phyloP scores from a whole-genome alignment of 345 rosid genomes.

The Citrus glauca region DNA sequence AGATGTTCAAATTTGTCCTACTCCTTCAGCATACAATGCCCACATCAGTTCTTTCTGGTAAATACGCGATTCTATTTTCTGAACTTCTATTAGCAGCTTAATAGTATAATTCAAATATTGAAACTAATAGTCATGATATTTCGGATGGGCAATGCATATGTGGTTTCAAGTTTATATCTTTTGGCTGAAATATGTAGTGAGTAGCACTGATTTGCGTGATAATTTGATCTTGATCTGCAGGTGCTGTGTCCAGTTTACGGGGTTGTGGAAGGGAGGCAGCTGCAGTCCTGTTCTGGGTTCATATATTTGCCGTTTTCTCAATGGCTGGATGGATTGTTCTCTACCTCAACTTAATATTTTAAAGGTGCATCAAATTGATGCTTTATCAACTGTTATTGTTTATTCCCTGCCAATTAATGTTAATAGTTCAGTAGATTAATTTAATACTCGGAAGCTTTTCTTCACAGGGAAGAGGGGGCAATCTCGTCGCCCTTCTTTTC shows the following conservation, averaged over 20 bases:
- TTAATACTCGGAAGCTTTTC: background rate
- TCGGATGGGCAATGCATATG: background rate
- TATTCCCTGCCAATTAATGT: background rate
- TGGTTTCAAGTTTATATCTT: background rate
- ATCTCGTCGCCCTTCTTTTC: background rate
- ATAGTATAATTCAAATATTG: background rate
- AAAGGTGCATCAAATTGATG: constrained; percentile 1
- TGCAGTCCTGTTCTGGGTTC: constrained; percentile 97
- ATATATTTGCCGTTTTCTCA: constrained; percentile 81
- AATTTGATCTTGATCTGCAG: constrained; percentile 23
- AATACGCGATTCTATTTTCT: constrained; percentile 4
- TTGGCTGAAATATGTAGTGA: background rate
- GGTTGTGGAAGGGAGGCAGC: constrained; percentile 98
- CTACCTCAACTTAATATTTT: constrained; percentile 79
- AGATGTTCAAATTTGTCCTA: constrained; percentile 90
- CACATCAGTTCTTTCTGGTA: constrained; percentile 91
- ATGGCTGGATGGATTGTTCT: constrained; percentile 98
- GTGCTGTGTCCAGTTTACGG: constrained; percentile 91
- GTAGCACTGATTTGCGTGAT: background rate
- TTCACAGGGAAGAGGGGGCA: background rate
- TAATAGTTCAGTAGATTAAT: constrained; percentile 10
- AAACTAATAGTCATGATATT: background rate
- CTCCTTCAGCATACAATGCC: constrained; percentile 98
- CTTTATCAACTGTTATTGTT: background rate
- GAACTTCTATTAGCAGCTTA: background rate